Evolutionary conservation across 1,139 yeast genomes (phyloP).

Genomic region (Yamadazyma conglobata): DNA sequence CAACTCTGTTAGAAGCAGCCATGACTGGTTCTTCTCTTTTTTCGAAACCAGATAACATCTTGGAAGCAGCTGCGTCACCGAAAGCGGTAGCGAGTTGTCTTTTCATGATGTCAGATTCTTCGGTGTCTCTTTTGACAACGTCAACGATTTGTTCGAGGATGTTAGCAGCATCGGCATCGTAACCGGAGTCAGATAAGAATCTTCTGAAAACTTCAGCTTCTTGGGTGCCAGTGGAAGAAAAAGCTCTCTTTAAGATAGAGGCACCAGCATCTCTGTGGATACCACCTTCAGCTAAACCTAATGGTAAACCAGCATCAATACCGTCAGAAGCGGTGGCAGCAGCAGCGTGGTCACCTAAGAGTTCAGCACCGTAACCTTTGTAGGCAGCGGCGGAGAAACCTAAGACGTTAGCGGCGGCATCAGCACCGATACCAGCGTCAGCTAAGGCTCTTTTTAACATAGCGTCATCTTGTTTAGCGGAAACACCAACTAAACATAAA

Average conservation of each 20-base stretch:
- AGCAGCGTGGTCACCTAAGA: slow-evolving; percentile 14
- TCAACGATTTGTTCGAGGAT: slow-evolving; percentile 11
- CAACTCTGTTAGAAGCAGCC: slow-evolving; percentile 12
- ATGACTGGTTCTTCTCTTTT: slow-evolving; percentile 9
- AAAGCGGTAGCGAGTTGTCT: slow-evolving; percentile 15
- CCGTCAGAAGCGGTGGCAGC: slow-evolving; percentile 14
- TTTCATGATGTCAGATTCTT: slow-evolving; percentile 12
- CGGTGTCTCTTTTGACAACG: slow-evolving; percentile 10
- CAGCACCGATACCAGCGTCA: slow-evolving; percentile 14
- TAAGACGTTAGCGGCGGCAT: slow-evolving; percentile 11
- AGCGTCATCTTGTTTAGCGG: slow-evolving; percentile 10
- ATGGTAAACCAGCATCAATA: slow-evolving; percentile 11
- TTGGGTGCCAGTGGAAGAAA: slow-evolving; percentile 9
- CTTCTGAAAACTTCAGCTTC: slow-evolving; percentile 13
- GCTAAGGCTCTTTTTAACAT: slow-evolving; percentile 16
- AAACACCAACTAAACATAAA: slow-evolving; percentile 13
- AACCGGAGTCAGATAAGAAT: slow-evolving; percentile 13
- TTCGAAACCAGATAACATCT: slow-evolving; percentile 10
- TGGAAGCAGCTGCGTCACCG: slow-evolving; percentile 11
- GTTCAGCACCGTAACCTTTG: slow-evolving; percentile 11
- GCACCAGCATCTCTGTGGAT: slow-evolving; percentile 11
- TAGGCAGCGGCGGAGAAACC: slow-evolving; percentile 12
- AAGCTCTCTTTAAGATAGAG: slow-evolving; percentile 11
- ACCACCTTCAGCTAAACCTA: slow-evolving; percentile 11
- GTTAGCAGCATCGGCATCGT: slow-evolving; percentile 9